phyloP scores from a whole-genome alignment of 495 filamentous ascomycete genomes.

The Pseudomonodictys pantanalensis region DNA sequence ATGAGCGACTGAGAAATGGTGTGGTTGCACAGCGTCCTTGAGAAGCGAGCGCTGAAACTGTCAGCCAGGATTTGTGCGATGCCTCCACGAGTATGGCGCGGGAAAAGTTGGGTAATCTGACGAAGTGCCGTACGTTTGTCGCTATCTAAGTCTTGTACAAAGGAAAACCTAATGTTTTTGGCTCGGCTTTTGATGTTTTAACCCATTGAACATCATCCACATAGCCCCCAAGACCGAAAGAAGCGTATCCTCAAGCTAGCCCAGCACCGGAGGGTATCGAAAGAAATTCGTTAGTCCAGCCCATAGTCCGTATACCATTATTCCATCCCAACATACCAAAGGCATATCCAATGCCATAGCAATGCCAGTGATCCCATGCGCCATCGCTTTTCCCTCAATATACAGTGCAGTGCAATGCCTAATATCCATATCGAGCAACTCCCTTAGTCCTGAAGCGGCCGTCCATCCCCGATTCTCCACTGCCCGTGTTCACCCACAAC shows the following conservation, averaged over 20 bases:
- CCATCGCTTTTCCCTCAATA: neutral
- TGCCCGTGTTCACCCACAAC: conserved; percentile 9
- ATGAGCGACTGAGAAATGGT: no score
- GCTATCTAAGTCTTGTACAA: no score
- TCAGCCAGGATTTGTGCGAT: no score
- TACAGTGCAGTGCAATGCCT: neutral
- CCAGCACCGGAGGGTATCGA: neutral
- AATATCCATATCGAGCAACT: neutral
- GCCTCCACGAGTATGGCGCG: no score
- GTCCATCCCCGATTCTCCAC: conserved; percentile 35
- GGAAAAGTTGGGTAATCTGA: no score
- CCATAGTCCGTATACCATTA: neutral
- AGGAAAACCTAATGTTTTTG: neutral
- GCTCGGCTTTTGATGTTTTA: neutral
- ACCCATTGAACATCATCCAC: neutral
- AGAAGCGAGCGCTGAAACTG: no score
- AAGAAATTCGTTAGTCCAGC: neutral
- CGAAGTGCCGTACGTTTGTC: no score
- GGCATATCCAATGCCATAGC: neutral
- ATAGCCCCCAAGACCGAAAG: neutral
- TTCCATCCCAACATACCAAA: neutral
- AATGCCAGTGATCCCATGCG: no score
- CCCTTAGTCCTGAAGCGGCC: conserved; percentile 11
- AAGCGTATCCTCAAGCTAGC: neutral
- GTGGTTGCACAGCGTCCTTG: no score